phyloP scores from a whole-genome alignment of 1,284 basidiomycete genomes.

The Austroboletus olivaceoglutinosus region DNA sequence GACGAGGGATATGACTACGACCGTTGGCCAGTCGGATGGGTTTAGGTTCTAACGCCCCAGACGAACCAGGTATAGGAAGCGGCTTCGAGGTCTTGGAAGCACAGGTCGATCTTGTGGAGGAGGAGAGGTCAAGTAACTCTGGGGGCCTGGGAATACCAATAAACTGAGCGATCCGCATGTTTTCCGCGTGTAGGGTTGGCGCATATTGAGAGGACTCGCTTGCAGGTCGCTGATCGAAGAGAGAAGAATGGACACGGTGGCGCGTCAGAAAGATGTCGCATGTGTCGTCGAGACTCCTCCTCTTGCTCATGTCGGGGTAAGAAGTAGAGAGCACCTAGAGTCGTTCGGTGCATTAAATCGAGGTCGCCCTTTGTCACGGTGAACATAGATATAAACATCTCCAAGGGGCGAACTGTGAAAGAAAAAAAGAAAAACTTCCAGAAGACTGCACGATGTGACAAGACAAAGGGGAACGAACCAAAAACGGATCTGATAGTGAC shows the following conservation, averaged over 20 bases:
- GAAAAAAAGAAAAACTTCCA: conserved; percentile 1
- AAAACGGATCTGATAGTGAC: conserved; percentile 3
- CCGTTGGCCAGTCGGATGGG: conserved; percentile 19
- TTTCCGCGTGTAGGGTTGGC: conserved; percentile 9
- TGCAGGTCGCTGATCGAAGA: conserved; percentile 4
- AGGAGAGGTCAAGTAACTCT: conserved; percentile 2
- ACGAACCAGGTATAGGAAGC: conserved; percentile 28
- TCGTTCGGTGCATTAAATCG: conserved; percentile 7
- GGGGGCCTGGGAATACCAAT: conserved; percentile 9
- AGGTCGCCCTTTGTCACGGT: conserved; percentile 21
- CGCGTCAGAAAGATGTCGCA: conserved; percentile 31
- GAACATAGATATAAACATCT: conserved; percentile 2
- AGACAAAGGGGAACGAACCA: conserved; percentile 18
- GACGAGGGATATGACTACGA: conserved; percentile 66
- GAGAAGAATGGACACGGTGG: conserved; percentile 11
- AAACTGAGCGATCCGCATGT: conserved; percentile 7
- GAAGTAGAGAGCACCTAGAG: conserved; percentile 10
- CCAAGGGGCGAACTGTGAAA: conserved; percentile 13
- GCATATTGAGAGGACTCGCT: conserved; percentile 11
- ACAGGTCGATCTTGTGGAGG: background rate
- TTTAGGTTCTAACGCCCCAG: conserved; percentile 18
- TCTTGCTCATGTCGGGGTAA: conserved; percentile 26
- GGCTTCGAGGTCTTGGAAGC: conserved; percentile 6
- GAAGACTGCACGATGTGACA: conserved; percentile 1
- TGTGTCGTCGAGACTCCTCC: conserved; percentile 31